Conservation (phyloP, 2,329 filamentous ascomycete genomes). For the Fusarium sp. region DNA sequence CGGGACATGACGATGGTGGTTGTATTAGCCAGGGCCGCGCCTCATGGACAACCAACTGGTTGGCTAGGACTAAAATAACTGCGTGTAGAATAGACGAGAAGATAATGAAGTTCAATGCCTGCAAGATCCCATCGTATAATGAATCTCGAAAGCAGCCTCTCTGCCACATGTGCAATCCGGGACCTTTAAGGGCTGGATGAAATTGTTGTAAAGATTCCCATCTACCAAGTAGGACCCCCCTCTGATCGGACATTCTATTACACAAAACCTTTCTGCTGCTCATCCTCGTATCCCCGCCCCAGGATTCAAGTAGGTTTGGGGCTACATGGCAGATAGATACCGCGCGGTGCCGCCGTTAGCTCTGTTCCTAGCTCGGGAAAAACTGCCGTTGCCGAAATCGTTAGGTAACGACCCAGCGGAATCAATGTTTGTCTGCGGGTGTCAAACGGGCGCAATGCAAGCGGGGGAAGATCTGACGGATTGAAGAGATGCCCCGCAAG, state of each 20-base stretch:
- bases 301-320: neutral
- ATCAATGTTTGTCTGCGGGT: neutral
- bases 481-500: neutral
- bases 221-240: neutral
- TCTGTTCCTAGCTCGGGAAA: neutral
- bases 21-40: neutral
- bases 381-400: neutral
- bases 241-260: neutral
- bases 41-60: neutral
- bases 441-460: neutral
- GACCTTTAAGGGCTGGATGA: neutral
- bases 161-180: neutral
- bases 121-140: neutral
- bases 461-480: neutral
- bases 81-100: neutral
- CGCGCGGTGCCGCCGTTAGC: neutral
- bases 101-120: neutral
- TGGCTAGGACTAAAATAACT: slow-evolving; percentile 1
- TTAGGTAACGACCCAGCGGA: neutral
- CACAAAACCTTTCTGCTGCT: neutral
- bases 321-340: neutral
- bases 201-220: neutral
- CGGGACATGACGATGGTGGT: slow-evolving; percentile 12
- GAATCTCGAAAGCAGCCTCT: neutral
- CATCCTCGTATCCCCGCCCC: neutral